Base-by-base conservation (phyloP, 805 yeast genomes). In the Candida alai region DNA sequence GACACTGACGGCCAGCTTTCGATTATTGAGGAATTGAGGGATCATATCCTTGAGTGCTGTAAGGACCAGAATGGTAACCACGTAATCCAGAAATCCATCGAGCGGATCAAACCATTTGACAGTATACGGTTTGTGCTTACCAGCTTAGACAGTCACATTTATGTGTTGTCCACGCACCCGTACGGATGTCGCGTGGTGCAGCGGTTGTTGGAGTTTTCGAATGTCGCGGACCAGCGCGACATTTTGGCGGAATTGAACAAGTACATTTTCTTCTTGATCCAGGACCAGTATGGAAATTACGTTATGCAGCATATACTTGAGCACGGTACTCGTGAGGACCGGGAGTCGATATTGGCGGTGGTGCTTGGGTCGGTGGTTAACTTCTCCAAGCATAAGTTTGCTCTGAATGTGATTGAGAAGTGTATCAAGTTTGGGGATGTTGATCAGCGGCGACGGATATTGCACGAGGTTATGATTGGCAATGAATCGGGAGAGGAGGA, bases 1-100 rank as follows among this genome's bases (percentile, higher is more conserved):
- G 66, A 67, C 3, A 56, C 74, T 7, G 74, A 72, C 1, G 84
- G 84, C 43, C 93, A 85, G 58, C 68, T 80, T 18, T 58, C 58
- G 21, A 69, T 93, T 20, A 77, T 87, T 32, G 65, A 68, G 17
- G 98, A 93, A 60, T 65, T 93, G 41, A 74, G 70, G 34, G 71
- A 73, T 37, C 74, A 90, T 58, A 84, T 90, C 40, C 51, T 67
- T 26, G 44, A 60, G 18, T 65, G 71, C 43, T 65, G 69, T 19
- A 87, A 87, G 54, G 97, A 93, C 58, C 97, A 90, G 64, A 93
- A 93, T 58, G 98, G 97, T 44, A 93, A 93, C 58, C 99, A 93
- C 59, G 98, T 93, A 12, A 84, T 93, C 43, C 99, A 93, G 62
- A 90, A 89, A 56, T 80, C 96, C 1, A 85, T 93, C 47, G 98